Evolutionary conservation across 805 yeast genomes (phyloP).

Genomic region (Metschnikowia cubensis): DNA sequence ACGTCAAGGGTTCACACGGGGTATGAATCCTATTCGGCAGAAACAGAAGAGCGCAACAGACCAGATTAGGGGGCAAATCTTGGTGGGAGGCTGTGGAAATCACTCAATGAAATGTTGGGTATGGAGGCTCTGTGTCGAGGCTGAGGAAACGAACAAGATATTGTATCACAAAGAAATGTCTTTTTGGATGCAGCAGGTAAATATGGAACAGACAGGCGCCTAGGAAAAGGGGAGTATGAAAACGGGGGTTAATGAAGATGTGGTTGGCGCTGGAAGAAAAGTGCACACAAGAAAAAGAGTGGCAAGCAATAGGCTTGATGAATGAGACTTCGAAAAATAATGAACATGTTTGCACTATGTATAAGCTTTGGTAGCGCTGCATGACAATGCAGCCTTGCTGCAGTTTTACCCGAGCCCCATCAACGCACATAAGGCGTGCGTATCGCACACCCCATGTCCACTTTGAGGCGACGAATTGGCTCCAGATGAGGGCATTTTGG

Average conservation of each 20-base stretch:
- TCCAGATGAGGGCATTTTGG: not conserved
- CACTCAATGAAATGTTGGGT: not conserved
- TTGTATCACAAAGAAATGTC: not conserved
- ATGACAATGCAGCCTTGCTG: constrained; percentile 4
- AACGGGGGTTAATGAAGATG: not conserved
- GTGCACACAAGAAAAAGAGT: constrained; percentile 2
- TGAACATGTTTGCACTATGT: constrained; percentile 6
- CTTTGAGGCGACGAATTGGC: not conserved
- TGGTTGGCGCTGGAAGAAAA: not conserved
- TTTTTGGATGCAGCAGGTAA: not conserved
- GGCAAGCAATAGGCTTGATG: constrained; percentile 3
- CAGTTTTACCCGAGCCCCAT: constrained; percentile 6
- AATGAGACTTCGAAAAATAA: constrained; percentile 4
- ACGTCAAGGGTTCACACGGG: not conserved
- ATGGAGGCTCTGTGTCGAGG: not conserved
- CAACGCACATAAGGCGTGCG: not conserved
- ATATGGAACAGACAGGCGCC: not conserved
- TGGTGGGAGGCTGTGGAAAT: not conserved
- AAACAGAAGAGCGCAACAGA: not conserved
- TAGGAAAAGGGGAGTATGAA: not conserved
- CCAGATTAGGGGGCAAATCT: not conserved
- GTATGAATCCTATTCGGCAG: not conserved
- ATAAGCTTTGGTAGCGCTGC: constrained; percentile 5
- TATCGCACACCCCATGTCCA: constrained; percentile 1
- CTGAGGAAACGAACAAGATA: not conserved